phyloP scores from a whole-genome alignment of 768 basidiomycete species.

The Russula earlei region DNA sequence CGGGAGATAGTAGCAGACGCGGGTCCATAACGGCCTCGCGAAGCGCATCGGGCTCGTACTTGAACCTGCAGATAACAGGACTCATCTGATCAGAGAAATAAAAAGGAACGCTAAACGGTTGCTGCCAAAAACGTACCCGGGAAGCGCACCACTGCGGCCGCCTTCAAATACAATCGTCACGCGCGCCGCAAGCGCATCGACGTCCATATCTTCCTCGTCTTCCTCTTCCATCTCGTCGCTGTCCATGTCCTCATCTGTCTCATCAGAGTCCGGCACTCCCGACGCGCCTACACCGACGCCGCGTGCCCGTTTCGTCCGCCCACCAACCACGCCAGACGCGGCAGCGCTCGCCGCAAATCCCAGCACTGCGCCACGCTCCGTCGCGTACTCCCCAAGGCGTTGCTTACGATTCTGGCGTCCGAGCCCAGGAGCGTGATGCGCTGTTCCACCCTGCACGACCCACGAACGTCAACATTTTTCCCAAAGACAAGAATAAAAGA shows the following conservation, averaged over 20 bases:
- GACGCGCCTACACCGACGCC: conserved; percentile 3
- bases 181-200: conserved; percentile 12
- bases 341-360: conserved; percentile 21
- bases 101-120: too few species aligned
- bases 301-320: conserved; percentile 11
- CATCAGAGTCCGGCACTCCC: conserved; percentile 5
- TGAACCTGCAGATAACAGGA: conserved; percentile 22
- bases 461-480: neutral
- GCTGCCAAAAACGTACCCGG: conserved; percentile 9
- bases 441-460: conserved; percentile 38
- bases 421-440: conserved; percentile 38
- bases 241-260: conserved; percentile 4
- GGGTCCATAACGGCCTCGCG: conserved; percentile 23
- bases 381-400: conserved; percentile 56
- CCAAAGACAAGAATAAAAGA: neutral
- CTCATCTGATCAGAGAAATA: neutral
- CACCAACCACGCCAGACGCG: conserved; percentile 6
- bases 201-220: conserved; percentile 14
- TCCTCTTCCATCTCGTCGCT: conserved; percentile 12
- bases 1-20: neutral
- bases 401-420: conserved; percentile 55
- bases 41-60: conserved; percentile 25
- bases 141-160: conserved; percentile 3
- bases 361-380: conserved; percentile 43
- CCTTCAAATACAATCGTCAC: conserved; percentile 18